These are phyloP conservation scores for Rauvolfia tetraphylla DNA, from an alignment of 257 asterid species.

Conservation along the genomic window DNA sequence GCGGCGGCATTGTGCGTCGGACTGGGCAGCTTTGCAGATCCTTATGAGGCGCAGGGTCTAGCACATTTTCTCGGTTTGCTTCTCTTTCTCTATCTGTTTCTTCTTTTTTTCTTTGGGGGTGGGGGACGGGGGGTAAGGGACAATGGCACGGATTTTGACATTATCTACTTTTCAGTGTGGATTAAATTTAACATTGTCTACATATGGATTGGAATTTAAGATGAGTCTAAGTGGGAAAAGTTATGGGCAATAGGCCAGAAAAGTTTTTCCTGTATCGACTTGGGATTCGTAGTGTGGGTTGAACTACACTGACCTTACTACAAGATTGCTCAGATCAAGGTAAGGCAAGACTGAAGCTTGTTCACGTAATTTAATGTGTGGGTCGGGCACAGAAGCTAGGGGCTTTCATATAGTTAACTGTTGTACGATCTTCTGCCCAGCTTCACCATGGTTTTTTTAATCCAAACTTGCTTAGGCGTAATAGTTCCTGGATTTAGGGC, in stretches of 20 bases:
- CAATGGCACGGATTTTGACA: not conserved
- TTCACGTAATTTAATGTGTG: not conserved
- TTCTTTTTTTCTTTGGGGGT: too few species aligned
- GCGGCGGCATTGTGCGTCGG: slow-evolving; percentile 98
- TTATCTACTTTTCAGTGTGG: not conserved
- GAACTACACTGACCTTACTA: not conserved
- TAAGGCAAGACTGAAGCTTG: not conserved
- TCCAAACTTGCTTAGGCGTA: not conserved
- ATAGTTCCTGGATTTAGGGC: not conserved
- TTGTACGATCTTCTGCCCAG: not conserved
- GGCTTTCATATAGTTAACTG: not conserved
- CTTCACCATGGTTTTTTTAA: not conserved
- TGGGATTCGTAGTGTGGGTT: not conserved
- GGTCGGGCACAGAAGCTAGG: not conserved
- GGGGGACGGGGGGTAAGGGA: not conserved
- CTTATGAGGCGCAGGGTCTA: slow-evolving; percentile 93
- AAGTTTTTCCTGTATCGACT: not conserved
- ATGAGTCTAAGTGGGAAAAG: not conserved
- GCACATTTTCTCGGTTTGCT: slow-evolving; percentile 90
- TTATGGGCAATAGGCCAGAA: not conserved
- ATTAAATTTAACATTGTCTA: too few species aligned
- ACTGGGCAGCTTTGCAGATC: slow-evolving; percentile 92
- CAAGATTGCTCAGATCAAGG: not conserved
- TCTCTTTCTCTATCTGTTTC: not conserved
- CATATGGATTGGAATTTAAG: not conserved